Conservation (phyloP, 1,284 basidiomycete genomes). For the Heliocybe sulcata region DNA sequence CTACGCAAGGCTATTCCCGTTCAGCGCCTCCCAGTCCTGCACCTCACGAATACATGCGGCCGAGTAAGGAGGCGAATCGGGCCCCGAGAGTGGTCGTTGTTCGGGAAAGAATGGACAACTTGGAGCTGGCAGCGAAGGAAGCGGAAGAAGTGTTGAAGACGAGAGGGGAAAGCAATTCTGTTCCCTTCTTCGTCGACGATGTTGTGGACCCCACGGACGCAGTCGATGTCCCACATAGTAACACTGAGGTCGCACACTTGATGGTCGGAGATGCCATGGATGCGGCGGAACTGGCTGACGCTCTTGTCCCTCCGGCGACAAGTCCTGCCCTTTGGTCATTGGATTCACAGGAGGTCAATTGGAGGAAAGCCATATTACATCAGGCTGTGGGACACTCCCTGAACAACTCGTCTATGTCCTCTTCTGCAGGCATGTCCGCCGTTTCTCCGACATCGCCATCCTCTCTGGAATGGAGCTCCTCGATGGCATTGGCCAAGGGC, state of each 20-base stretch:
- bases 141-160: slow-evolving; percentile 63
- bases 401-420: slow-evolving; percentile 23
- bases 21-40: slow-evolving; percentile 17
- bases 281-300: slow-evolving; percentile 64
- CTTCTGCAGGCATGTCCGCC: slow-evolving; percentile 12
- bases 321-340: slow-evolving; percentile 54
- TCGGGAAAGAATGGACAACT: slow-evolving; percentile 67
- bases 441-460: slow-evolving; percentile 12
- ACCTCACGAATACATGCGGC: background rate
- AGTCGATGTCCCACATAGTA: slow-evolving; percentile 64
- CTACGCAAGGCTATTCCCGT: slow-evolving; percentile 22
- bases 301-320: slow-evolving; percentile 47
- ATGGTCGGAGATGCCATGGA: slow-evolving; percentile 65
- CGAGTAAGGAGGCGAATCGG: background rate
- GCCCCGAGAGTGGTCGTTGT: slow-evolving; percentile 63
- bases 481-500: background rate
- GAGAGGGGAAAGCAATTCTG: slow-evolving; percentile 21
- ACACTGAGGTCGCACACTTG: slow-evolving; percentile 60
- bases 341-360: slow-evolving; percentile 48
- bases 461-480: background rate
- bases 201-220: slow-evolving; percentile 77
- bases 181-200: slow-evolving; percentile 25
- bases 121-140: slow-evolving; percentile 60
- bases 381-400: slow-evolving; percentile 71
- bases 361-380: slow-evolving; percentile 64